Conservation (phyloP, 306 rosid species). For the Medicago truncatula region MtrunA17r5.0-ANR NC_053048.1:26017001-26017500, state of each 20-base stretch:
- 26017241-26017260: slow-evolving; percentile 97
- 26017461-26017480: slow-evolving; percentile 90
- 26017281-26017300: slow-evolving; percentile 82
- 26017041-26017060: slow-evolving; percentile 97
- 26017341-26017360: slow-evolving; percentile 88
- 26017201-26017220: slow-evolving; percentile 96
- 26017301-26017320: slow-evolving; percentile 79
- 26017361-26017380: slow-evolving; percentile 81
- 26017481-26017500: slow-evolving; percentile 82
- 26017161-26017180: slow-evolving; percentile 81
- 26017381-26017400: slow-evolving; percentile 90
- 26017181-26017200: slow-evolving; percentile 86
- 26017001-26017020: slow-evolving; percentile 88
- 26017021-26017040: slow-evolving; percentile 66
- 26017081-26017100: slow-evolving; percentile 80
- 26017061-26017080: slow-evolving; percentile 83
- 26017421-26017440: slow-evolving; percentile 82
- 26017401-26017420: slow-evolving; percentile 86
- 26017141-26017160: slow-evolving; percentile 94
- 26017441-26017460: slow-evolving; percentile 74
- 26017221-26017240: slow-evolving; percentile 89
- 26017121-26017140: slow-evolving; percentile 86
- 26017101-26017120: slow-evolving; percentile 86
- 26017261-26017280: slow-evolving; percentile 88
- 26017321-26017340: slow-evolving; percentile 91